These are phyloP conservation scores for Fonsecaea erecta DNA, from an alignment of 2,329 filamentous ascomycete genomes.

Conservation along the genomic window DNA sequence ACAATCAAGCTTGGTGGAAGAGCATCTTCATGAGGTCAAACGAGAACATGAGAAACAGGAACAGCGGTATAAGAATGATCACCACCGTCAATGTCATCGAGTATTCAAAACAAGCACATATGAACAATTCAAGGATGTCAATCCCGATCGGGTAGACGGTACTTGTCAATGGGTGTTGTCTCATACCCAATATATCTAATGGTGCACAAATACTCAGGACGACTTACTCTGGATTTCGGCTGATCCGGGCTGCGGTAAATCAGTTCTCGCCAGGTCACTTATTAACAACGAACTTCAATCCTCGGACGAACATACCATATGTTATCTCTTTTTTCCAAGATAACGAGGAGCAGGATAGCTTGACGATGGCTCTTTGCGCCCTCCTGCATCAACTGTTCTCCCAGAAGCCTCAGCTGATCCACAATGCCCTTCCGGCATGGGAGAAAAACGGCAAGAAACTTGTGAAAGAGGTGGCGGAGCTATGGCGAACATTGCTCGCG, in stretches of 20 bases:
- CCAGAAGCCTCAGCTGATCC: conserved; percentile 38
- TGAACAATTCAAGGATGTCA: conserved; percentile 42
- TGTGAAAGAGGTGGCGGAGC: neutral
- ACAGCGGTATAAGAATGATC: neutral
- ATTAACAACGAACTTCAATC: conserved; percentile 41
- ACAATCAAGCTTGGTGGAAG: neutral
- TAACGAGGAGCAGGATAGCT: conserved; percentile 42
- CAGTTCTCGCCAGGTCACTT: conserved; percentile 45
- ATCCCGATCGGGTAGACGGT: conserved; percentile 39
- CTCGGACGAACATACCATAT: conserved; percentile 34
- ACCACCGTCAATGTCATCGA: neutral
- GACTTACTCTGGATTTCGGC: conserved; percentile 48
- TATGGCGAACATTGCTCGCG: conserved; percentile 24
- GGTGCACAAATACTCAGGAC: conserved; percentile 35
- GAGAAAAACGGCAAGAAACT: conserved; percentile 21
- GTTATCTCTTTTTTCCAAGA: conserved; percentile 49
- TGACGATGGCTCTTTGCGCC: conserved; percentile 42
- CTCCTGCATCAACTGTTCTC: conserved; percentile 47
- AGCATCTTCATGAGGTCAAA: neutral
- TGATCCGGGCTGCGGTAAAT: conserved; percentile 50
- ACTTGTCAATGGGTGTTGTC: conserved; percentile 45
- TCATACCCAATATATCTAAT: conserved; percentile 39
- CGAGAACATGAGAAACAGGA: neutral
- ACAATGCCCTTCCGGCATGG: conserved; percentile 19
- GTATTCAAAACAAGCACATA: conserved; percentile 36